Percentiles rank a stretch among this genome's conserved stretches.
Evolutionary conservation across 2,329 filamentous ascomycete genomes (phyloP).

Genomic region (Tolypocladium pustulatum): DNA sequence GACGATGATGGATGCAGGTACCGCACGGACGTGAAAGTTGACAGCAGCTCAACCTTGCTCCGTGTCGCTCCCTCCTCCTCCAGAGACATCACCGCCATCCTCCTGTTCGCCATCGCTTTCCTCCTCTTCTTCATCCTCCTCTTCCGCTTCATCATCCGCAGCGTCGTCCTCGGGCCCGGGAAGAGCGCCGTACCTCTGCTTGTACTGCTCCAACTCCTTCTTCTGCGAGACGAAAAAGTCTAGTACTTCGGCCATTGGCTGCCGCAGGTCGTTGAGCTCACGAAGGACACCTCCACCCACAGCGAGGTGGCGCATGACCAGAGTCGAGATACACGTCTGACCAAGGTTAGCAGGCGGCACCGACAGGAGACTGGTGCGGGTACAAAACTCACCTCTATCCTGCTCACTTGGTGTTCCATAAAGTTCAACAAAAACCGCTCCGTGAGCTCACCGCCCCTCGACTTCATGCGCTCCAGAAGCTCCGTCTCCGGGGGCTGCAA

Average conservation of each 20-base stretch:
- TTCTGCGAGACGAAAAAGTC: slow-evolving; percentile 49
- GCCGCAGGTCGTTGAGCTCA: slow-evolving; percentile 61
- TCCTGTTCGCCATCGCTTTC: slow-evolving; percentile 6
- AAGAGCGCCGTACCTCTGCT: slow-evolving; percentile 38
- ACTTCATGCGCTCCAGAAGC: slow-evolving; percentile 58
- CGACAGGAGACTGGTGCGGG: neutral
- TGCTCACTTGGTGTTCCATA: slow-evolving; percentile 87
- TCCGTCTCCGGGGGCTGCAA: slow-evolving; percentile 75
- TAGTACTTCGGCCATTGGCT: slow-evolving; percentile 66
- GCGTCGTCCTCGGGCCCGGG: slow-evolving; percentile 3
- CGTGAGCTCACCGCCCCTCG: slow-evolving; percentile 70
- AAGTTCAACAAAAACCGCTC: slow-evolving; percentile 83
- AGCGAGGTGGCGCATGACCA: slow-evolving; percentile 70
- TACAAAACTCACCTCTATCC: slow-evolving; percentile 74
- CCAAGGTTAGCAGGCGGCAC: neutral
- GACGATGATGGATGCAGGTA: neutral
- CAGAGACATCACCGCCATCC: slow-evolving; percentile 10
- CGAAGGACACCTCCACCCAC: slow-evolving; percentile 53
- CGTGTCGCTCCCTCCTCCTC: slow-evolving; percentile 11
- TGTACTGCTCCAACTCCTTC: slow-evolving; percentile 53
- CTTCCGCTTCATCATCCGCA: slow-evolving; percentile 7
- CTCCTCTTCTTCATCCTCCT: slow-evolving; percentile 16
- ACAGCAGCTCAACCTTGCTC: slow-evolving; percentile 1
- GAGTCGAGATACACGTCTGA: slow-evolving; percentile 71
- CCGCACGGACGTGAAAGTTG: neutral